A percentile compares a stretch with the other conserved stretches of the same genome.
Conservation (phyloP, 148 eudicot species). For the Amaranthus cruentus region DNA sequence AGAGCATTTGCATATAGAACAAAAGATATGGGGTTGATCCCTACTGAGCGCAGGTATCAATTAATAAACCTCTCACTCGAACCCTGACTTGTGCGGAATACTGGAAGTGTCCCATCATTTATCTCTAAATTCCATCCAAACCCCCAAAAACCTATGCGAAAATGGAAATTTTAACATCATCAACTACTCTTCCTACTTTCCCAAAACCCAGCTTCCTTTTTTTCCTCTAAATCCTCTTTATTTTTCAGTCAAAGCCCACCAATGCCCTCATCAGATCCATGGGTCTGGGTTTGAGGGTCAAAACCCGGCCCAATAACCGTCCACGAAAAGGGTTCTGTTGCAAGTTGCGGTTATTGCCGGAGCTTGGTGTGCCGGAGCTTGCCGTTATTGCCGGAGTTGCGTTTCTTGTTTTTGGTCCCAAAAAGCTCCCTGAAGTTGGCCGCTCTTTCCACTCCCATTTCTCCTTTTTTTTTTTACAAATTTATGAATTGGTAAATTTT, state of each 20-base stretch:
- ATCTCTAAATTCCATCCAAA: not conserved
- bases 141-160: not conserved
- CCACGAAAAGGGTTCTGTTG: conserved; percentile 42
- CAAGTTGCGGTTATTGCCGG: conserved; percentile 80
- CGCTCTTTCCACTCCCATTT: conserved; percentile 32
- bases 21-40: too few species aligned
- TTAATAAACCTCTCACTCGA: too few species aligned
- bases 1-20: too few species aligned
- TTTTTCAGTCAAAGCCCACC: conserved; percentile 13
- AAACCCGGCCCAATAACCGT: conserved; percentile 21
- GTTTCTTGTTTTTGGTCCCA: conserved; percentile 85
- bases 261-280: conserved; percentile 22
- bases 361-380: conserved; percentile 58
- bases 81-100: too few species aligned
- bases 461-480: not conserved
- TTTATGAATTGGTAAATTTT: not conserved
- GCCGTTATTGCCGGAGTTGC: conserved; percentile 88
- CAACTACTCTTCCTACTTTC: conserved; percentile 22
- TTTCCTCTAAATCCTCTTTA: conserved; percentile 36
- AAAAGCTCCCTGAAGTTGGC: conserved; percentile 81
- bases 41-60: too few species aligned
- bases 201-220: conserved; percentile 22
- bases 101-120: too few species aligned
- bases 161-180: conserved; percentile 37
- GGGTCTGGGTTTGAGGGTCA: conserved; percentile 18